Evolutionary conservation across 106 monocot species (phyloP), one percentile per base, ranked within the genome.

Genomic region (Platanthera guangdongensis): DNA sequence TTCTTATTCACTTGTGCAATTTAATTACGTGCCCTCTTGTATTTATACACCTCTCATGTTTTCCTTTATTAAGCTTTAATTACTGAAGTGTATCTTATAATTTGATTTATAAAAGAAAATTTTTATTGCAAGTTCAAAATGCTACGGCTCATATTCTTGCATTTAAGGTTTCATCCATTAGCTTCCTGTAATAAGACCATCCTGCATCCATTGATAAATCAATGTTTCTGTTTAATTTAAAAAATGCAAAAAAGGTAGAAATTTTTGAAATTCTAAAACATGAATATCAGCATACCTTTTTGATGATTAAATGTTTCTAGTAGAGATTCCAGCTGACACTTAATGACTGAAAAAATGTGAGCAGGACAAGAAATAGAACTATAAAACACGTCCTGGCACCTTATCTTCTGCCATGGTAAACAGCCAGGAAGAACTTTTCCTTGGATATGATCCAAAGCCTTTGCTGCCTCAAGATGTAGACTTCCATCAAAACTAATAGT

Each of bases 391-490:
- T 88, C 89, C 52, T 84, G 83, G 79, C 99, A 99, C 50, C 84
- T 76, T 57, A 99, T 99, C 76, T 81, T 90, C 82, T 99, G 99
- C 99, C 99, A 99, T 39, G 84, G 49, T 50, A 65, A 72, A 81
- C 84, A 99, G 11, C 84, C 78, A 52, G 92, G 83, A 59, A 95
- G 86, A 16, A 84, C 83, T 72, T 79, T 89, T 67, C 99, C 92
- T 82, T 88, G 72, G 13, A 99, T 84, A 77, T 90, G 89, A 59
- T 94, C 88, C 77, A 99, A 75, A 52, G 99, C 99, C 74, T 87
- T 94, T 59, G 94, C 94, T 69, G 92, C 99, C 82, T 99, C 94
- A 77, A 84, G 67, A 81, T 99, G 92, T 65, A 99, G 74, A 72
- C 83, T 88, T 57, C 92, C 90, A 82, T 90, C 85, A 86, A 99